A percentile compares a stretch with the other conserved stretches of the same genome.
These are phyloP conservation scores for Pichia sp. DNA, from an alignment of 1,139 yeast genomes.

Conservation along the genomic window DNA sequence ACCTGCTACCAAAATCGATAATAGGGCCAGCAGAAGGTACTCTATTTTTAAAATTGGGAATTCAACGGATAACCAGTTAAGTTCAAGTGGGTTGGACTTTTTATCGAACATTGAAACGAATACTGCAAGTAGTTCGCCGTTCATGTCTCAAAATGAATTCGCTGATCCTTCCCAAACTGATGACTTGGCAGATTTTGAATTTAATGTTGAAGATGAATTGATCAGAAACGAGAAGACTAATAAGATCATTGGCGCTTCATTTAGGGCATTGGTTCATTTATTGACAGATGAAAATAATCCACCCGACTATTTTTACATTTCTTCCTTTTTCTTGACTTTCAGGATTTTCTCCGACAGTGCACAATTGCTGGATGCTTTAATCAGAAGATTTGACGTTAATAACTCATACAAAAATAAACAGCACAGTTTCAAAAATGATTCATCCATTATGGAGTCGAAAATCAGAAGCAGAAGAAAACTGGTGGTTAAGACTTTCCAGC, in stretches of 20 bases:
- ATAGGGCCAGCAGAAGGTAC: slow-evolving; percentile 33
- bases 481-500: slow-evolving; percentile 58
- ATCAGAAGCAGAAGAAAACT: slow-evolving; percentile 58
- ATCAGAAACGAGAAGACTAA: slow-evolving; percentile 29
- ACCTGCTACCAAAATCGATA: neutral
- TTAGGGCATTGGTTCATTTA: slow-evolving; percentile 62
- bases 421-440: slow-evolving; percentile 18
- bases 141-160: slow-evolving; percentile 19
- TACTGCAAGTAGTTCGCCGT: slow-evolving; percentile 18
- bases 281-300: slow-evolving; percentile 68
- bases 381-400: slow-evolving; percentile 53
- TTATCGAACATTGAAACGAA: slow-evolving; percentile 27
- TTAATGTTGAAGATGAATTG: slow-evolving; percentile 34
- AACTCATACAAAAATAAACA: slow-evolving; percentile 28
- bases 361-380: slow-evolving; percentile 63
- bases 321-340: slow-evolving; percentile 77
- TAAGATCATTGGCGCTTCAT: slow-evolving; percentile 63
- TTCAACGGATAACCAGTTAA: slow-evolving; percentile 43
- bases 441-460: slow-evolving; percentile 39
- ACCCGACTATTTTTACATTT: slow-evolving; percentile 59
- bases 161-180: slow-evolving; percentile 6
- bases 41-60: slow-evolving; percentile 56
- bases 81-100: slow-evolving; percentile 50
- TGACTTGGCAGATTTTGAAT: slow-evolving; percentile 9
- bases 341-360: slow-evolving; percentile 64